Evolutionary conservation across 352 stramenopile species (phyloP), one percentile per base, ranked within the genome.

Genomic region (Pythium coloratum): DNA sequence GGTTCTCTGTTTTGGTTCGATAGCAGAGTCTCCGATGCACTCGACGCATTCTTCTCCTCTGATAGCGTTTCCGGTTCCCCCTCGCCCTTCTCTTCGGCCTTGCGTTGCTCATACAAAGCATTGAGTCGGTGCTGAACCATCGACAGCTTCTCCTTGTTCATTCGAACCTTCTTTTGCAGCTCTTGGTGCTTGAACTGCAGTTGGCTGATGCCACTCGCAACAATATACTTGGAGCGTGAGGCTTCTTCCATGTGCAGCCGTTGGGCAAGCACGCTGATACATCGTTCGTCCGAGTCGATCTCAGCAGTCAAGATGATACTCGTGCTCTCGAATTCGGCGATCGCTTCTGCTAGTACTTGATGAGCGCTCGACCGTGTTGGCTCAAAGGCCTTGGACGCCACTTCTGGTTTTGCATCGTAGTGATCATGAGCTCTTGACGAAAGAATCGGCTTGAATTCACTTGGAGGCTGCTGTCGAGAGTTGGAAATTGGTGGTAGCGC

Each of bases 121-220:
- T 26, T 26, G 24, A 82, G 73, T 30, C 75, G 74, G n/a, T 69
- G 54, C 38, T 60, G 57, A 7, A 82, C 70, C 40, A 72, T 68
- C 12, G 24, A n/a, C 13, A 82, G 62, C 36, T 82, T 82, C 40
- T 82, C 75, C 44, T 70, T 72, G 70, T 82, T 82, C 46, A 77
- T 73, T n/a, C 59, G 64, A 24, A 82, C 72, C 64, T 76, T 74
- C 20, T 69, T 70, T 4, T 73, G 60, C 14, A 82, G 71, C 6
- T 67, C 62, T 3, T 62, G 61, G 12, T 74, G 42, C 38, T 82
- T 80, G 51, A 62, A 71, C 10, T 69, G 64, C 26, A 77, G 58
- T 33, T 76, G 66, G 28, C 26, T 67, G 13, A 53, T 47, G 7
- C 64, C 47, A 42, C 36, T 60, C 16, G 54, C 38, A 18, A 72